Evolutionary conservation across 2,329 filamentous ascomycete genomes (phyloP), one percentile per base, ranked within the genome.

Genomic region (Blastomyces emzantsi): DNA sequence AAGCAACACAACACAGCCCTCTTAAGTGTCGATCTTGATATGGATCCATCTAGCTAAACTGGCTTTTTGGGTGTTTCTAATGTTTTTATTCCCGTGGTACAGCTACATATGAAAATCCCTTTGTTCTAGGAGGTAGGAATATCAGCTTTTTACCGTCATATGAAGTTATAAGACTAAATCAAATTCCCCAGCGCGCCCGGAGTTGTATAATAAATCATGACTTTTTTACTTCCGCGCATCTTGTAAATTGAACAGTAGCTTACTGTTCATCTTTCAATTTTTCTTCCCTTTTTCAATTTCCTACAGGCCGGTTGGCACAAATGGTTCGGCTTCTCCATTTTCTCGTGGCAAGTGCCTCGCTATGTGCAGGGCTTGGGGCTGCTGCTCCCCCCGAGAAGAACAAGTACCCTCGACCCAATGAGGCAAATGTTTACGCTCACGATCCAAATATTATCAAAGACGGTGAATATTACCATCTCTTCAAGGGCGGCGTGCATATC

Each of bases 361-460:
- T 59, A 17, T 59, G 56, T 3, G 36, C 41, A 9, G 39, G 49
- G 25, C 49, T 51, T 8, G 49, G n/a, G n/a, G 22, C 33, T 8
- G 36, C 36, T 39, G 7, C 39, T 45, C 39, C 13, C 17, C 33
- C 39, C 11, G 39, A 19, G 33, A 45, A 39, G 19, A 19, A 33
- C 36, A 59, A 36, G 9, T 60, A 30, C n/a, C 58, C 58, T 28
- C 58, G 33, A 36, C 22, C 58, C 9, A 47, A 60, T 17, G 19
- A 45, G 22, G 45, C 33, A 13, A 47, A 47, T 9, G 17, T 60
- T 13, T 25, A 33, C 19, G 69, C 62, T 2, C 74, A 76, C 58
- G 74, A 76, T 58, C 74, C 74, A 8, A 75, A 71, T 49, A 72
- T 76, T 22, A 4, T 76, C 28, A 55, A 67, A 3, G 62, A 70